Evolutionary conservation across 106 monocot genomes (phyloP), one percentile per base, ranked within the genome.

Genomic region (Hemerocallis citrina): DNA sequence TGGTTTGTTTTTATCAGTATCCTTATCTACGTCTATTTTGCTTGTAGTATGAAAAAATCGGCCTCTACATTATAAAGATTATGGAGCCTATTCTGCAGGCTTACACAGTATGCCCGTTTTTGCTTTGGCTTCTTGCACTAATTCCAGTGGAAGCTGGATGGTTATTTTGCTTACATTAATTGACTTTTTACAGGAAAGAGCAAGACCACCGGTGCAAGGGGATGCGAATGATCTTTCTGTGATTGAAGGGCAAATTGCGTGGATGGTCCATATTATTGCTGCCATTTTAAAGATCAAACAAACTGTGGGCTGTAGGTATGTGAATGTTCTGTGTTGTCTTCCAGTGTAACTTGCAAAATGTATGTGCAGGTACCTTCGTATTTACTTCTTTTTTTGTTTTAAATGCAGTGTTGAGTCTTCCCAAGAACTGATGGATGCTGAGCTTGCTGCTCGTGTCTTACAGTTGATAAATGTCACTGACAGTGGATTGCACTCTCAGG

Each of bases 191-290:
- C 43, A 96, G 96, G 91, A 96, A 68, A 79, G 79, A 68, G 81
- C 84, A 68, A 81, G 75, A 43, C 70, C 74, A 56, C 75, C 70
- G 36, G 52, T 57, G 29, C 25, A 68, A 48, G 87, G 79, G 46
- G 84, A 96, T 73, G 76, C 17, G 9, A 73, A 51, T 66, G 73
- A 87, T 28, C 78, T 96, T 34, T 68, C 74, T 69, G 57, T 91
- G 42, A 81, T 91, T 68, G 96, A 96, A 79, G 96, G 87, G 22
- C 91, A 91, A 57, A 61, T 96, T 65, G 59, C 96, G 50, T 96
- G 96, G 96, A 43, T 96, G 19, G 87, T 96, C 55, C 91, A 96
- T 70, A 96, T 96, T 51, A 91, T 96, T 70, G 90, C 91, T 72
- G 80, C 96, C 37, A 87, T 96, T 74, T 76, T 96, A 22, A 96